Evolutionary conservation across 805 yeast species (phyloP).

Genomic region (Ogataea trehaloabstinens): DNA sequence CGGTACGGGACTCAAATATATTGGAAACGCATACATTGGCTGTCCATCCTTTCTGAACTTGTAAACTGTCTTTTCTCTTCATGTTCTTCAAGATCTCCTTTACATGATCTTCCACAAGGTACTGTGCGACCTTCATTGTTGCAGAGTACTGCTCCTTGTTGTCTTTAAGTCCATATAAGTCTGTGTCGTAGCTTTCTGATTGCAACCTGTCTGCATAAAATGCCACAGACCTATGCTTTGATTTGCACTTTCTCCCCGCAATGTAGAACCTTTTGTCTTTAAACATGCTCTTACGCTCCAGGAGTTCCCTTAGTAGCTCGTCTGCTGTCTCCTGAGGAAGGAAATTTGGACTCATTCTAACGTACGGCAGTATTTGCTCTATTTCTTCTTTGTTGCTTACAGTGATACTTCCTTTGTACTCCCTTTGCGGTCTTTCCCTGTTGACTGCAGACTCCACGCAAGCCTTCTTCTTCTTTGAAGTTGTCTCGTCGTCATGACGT

Average conservation of each 20-base stretch:
- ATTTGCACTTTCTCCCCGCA: slow-evolving; percentile 58
- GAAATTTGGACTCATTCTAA: slow-evolving; percentile 48
- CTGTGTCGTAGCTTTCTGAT: slow-evolving; percentile 10
- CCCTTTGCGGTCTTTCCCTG: not conserved
- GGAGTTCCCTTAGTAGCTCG: slow-evolving; percentile 39
- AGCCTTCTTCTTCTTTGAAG: not conserved
- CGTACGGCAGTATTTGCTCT: slow-evolving; percentile 47
- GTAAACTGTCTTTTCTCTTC: slow-evolving; percentile 34
- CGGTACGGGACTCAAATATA: slow-evolving; percentile 46
- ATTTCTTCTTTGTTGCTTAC: slow-evolving; percentile 54
- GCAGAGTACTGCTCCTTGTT: slow-evolving; percentile 22
- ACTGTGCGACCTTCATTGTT: slow-evolving; percentile 38
- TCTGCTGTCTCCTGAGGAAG: slow-evolving; percentile 52
- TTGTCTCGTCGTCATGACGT: not conserved
- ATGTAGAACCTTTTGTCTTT: slow-evolving; percentile 49
- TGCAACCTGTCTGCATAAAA: slow-evolving; percentile 17
- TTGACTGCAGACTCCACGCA: not conserved
- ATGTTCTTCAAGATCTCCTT: slow-evolving; percentile 26
- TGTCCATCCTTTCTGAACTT: slow-evolving; percentile 43
- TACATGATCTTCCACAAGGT: slow-evolving; percentile 39
- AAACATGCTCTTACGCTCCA: slow-evolving; percentile 41
- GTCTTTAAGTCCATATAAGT: slow-evolving; percentile 16
- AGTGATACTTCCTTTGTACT: slow-evolving; percentile 16
- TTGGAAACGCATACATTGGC: slow-evolving; percentile 58
- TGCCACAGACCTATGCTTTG: slow-evolving; percentile 51